Percentiles rank a stretch among this genome's conserved stretches.
phyloP scores from a whole-genome alignment of 257 asterid genomes.

The Solanum infundibuliforme region DNA sequence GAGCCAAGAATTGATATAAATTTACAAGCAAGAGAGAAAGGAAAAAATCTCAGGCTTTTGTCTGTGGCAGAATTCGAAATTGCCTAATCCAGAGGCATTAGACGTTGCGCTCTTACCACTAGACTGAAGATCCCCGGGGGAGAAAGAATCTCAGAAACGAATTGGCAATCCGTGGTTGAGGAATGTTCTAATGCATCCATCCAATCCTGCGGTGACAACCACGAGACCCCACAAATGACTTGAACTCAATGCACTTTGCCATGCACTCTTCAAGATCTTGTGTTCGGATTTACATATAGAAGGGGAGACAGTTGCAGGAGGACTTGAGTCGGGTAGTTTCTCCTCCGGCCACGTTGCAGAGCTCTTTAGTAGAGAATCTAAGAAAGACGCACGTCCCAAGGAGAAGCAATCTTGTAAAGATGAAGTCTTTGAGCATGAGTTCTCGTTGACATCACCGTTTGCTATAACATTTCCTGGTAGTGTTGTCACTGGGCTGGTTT shows the following conservation, averaged over 20 bases:
- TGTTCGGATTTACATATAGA: constrained; percentile 39
- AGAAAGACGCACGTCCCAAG: constrained; percentile 43
- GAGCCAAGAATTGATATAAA: not conserved
- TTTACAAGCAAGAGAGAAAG: not conserved
- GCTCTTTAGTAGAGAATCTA: constrained; percentile 47
- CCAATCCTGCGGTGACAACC: constrained; percentile 85
- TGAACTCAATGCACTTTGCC: constrained; percentile 42
- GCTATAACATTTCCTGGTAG: constrained; percentile 27
- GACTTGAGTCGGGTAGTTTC: constrained; percentile 23
- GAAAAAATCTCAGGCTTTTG: not conserved
- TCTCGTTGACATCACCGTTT: constrained; percentile 35
- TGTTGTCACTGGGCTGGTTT: constrained; percentile 35
- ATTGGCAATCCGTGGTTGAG: constrained; percentile 76
- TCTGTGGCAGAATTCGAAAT: not conserved
- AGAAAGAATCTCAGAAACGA: constrained; percentile 32
- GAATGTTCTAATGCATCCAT: constrained; percentile 79
- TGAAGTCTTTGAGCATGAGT: constrained; percentile 26
- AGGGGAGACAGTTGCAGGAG: constrained; percentile 19
- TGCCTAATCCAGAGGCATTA: not conserved
- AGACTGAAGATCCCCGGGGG: not conserved
- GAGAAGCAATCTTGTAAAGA: constrained; percentile 52
- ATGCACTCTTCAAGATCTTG: constrained; percentile 61
- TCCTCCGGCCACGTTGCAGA: constrained; percentile 85
- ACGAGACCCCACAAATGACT: constrained; percentile 83
- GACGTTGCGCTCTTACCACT: not conserved